phyloP scores from a whole-genome alignment of 2,329 filamentous ascomycete species.

The Penicillium expansum region DNA sequence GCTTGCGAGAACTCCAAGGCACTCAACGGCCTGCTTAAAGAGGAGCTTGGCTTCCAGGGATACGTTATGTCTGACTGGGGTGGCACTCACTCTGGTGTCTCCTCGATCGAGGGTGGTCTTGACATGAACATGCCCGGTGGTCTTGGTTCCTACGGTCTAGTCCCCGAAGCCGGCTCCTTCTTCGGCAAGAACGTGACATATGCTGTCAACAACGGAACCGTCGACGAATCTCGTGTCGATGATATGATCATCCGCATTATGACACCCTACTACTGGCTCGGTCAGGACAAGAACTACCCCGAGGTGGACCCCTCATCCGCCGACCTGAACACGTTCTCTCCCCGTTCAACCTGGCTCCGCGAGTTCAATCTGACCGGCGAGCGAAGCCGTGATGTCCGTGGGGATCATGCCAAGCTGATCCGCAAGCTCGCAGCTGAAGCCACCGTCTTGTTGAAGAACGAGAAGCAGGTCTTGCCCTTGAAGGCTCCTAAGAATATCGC shows the following conservation, averaged over 20 bases:
- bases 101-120: conserved; percentile 48
- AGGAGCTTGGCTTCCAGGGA: conserved; percentile 51
- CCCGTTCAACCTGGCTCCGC: conserved; percentile 13
- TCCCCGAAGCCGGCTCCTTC: conserved; percentile 38
- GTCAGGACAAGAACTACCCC: conserved; percentile 44
- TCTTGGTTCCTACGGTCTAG: conserved; percentile 30
- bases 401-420: conserved; percentile 66
- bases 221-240: conserved; percentile 42
- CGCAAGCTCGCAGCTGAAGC: conserved; percentile 71
- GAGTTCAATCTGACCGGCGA: conserved; percentile 17
- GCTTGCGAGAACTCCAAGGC: conserved; percentile 30
- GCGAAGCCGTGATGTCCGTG: conserved; percentile 58
- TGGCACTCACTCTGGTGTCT: conserved; percentile 46
- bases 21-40: conserved; percentile 49
- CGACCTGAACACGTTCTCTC: conserved; percentile 13
- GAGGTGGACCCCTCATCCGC: conserved; percentile 30
- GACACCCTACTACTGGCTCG: conserved; percentile 47
- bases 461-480: conserved; percentile 50
- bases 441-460: conserved; percentile 66
- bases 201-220: conserved; percentile 39
- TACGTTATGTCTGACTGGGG: conserved; percentile 47
- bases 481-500: conserved; percentile 47
- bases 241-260: conserved; percentile 50
- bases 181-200: conserved; percentile 19
- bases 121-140: conserved; percentile 32